Base-by-base conservation (phyloP, 2,329 filamentous ascomycete genomes). In the Madurella fahalii region DNA sequence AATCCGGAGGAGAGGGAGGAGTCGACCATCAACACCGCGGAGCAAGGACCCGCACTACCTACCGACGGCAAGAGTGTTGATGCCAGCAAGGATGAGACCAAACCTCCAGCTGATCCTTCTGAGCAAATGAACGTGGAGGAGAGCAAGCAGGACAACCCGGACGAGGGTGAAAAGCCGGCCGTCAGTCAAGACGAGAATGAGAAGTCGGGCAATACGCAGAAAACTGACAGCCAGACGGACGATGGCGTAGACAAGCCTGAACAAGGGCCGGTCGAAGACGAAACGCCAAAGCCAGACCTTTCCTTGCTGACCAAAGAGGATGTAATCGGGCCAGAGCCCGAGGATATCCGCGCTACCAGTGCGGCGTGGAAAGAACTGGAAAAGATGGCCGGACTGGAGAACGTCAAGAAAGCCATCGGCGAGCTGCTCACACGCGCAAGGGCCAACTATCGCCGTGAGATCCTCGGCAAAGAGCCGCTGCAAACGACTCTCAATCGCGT, bases 261-360 rank as follows among this genome's bases (percentile, higher is more conserved):
- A 4, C 12, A 47, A 42, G 43, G 20, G 13, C 9, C 16, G 9
- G 9, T 16, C 40, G 40, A 16, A 11, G 16, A 16, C 12, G 40
- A 51, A 12, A 31, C 5, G 59, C 60, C 1, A 70, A 71, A 47
- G 1, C 69, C 75, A 2, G 72, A 83, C 56, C 78, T 82, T 59
- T 67, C 78, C 15, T 55, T 74, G 0, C 67, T 53, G 16, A 78
- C 71, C 0, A 77, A 76, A 56, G 76, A 81, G 61, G 83, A 86
- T 58, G 59, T 86, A 0, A 78, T 86, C 20, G 83, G 83, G 0
- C 78, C 78, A 0, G 76, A 82, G 41, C 82, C 81, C 2, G 73
- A 72, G 0, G 60, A 71, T 17, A 74, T 71, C 0, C 65, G 82
- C 7, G 57, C 72, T 5, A 65, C 69, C n/a, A 79, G 74, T 49